Evolutionary conservation across 2,329 filamentous ascomycete genomes (phyloP).

Genomic region (Talaromyces pinophilus): DNA sequence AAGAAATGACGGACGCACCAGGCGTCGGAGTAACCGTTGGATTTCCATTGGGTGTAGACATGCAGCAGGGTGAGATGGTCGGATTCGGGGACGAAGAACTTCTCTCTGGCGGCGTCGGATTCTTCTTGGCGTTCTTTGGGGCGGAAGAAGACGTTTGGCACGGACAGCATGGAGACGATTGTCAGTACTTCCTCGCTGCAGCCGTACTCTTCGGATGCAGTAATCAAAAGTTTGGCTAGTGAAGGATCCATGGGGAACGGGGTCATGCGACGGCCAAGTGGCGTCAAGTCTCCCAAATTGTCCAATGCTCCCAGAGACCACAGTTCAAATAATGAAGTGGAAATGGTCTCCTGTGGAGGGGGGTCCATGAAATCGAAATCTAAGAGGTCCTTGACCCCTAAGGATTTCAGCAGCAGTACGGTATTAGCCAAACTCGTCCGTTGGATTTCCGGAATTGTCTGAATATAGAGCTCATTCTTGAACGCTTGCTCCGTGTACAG

Average conservation of each 20-base stretch:
- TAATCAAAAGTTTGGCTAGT: slow-evolving; percentile 91
- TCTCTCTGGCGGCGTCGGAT: slow-evolving; percentile 90
- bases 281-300: slow-evolving; percentile 88
- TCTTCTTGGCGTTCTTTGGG: slow-evolving; percentile 97
- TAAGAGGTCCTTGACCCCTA: slow-evolving; percentile 88
- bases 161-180: slow-evolving; percentile 96
- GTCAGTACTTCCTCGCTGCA: slow-evolving; percentile 98
- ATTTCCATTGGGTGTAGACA: slow-evolving; percentile 93
- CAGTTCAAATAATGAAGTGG: slow-evolving; percentile 93
- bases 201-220: slow-evolving; percentile 80
- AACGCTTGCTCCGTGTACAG: slow-evolving; percentile 93
- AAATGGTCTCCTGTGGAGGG: slow-evolving; percentile 95
- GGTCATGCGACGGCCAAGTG: slow-evolving; percentile 88
- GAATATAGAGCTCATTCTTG: slow-evolving; percentile 92
- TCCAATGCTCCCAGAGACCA: slow-evolving; percentile 94
- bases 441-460: slow-evolving; percentile 97
- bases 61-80: slow-evolving; percentile 95
- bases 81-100: slow-evolving; percentile 97
- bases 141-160: slow-evolving; percentile 94
- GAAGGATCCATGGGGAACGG: slow-evolving; percentile 98
- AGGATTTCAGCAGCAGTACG: slow-evolving; percentile 86
- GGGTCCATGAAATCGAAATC: slow-evolving; percentile 99
- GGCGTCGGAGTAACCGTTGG: slow-evolving; percentile 82
- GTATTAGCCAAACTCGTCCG: slow-evolving; percentile 94
- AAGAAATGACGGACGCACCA: slow-evolving; percentile 95